These are phyloP conservation scores for Colletotrichum higginsianum DNA, from an alignment of 2,329 filamentous ascomycete genomes.

Conservation along the genomic window DNA sequence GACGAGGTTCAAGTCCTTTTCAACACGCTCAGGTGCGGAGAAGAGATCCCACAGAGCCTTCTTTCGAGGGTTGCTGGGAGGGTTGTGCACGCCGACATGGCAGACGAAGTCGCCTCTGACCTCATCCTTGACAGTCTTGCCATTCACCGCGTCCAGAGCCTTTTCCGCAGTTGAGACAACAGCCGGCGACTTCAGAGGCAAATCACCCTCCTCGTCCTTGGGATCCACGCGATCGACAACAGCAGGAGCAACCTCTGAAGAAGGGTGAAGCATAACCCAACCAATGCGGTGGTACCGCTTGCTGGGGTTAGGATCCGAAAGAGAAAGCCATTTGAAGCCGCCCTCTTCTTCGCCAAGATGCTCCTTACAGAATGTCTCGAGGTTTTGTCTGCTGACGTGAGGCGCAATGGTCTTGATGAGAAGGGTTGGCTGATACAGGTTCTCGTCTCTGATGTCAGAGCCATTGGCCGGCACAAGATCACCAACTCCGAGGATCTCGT, in stretches of 20 bases:
- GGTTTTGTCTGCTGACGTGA: constrained; percentile 92
- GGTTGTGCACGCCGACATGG: constrained; percentile 95
- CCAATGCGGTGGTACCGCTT: constrained; percentile 98
- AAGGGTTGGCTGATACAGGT: constrained; percentile 88
- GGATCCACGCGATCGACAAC: constrained; percentile 80
- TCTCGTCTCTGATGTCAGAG: constrained; percentile 91
- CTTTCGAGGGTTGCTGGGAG: constrained; percentile 87
- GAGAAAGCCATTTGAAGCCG: constrained; percentile 94
- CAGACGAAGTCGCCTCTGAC: constrained; percentile 96
- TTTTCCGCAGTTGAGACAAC: constrained; percentile 80
- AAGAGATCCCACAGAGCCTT: constrained; percentile 98
- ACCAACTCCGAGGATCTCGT: constrained; percentile 92
- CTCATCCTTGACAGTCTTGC: constrained; percentile 96
- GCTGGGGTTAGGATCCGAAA: constrained; percentile 96
- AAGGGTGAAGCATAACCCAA: constrained; percentile 96
- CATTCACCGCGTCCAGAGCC: constrained; percentile 94
- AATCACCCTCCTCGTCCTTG: constrained; percentile 77
- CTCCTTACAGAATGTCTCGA: constrained; percentile 95
- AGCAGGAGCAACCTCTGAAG: constrained; percentile 70
- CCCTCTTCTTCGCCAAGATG: constrained; percentile 92
- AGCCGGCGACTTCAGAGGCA: constrained; percentile 67
- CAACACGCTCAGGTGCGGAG: constrained; percentile 92
- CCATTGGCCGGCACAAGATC: constrained; percentile 88
- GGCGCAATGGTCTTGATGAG: constrained; percentile 98
- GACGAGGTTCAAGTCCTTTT: constrained; percentile 88